Evolutionary conservation across 768 basidiomycete genomes (phyloP).

Genomic region (Suillus spraguei): DNA sequence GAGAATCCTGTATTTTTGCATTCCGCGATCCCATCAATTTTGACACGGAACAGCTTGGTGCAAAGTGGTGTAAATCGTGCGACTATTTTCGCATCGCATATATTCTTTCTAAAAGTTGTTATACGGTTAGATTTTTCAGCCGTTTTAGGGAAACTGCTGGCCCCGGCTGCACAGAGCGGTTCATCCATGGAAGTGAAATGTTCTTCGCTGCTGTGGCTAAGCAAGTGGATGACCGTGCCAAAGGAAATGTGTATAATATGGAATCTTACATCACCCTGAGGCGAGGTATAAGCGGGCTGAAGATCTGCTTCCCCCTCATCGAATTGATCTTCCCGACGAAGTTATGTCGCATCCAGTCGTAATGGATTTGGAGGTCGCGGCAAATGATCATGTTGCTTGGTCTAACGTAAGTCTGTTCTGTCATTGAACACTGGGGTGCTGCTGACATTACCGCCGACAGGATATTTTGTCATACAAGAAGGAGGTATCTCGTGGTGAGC

Average conservation of each 20-base stretch:
- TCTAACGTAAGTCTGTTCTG: slow-evolving; percentile 37
- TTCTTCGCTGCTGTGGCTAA: slow-evolving; percentile 44
- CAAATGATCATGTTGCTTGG: slow-evolving; percentile 55
- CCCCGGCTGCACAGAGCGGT: slow-evolving; percentile 40
- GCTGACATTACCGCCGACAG: slow-evolving; percentile 32
- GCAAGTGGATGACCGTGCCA: slow-evolving; percentile 44
- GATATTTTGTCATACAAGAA: slow-evolving; percentile 75
- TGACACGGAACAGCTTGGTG: slow-evolving; percentile 29
- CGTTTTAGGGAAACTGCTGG: slow-evolving; percentile 40
- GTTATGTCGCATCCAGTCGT: slow-evolving; percentile 53
- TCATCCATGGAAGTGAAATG: slow-evolving; percentile 40
- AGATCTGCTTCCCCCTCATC: slow-evolving; percentile 50
- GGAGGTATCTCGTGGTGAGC: slow-evolving; percentile 71
- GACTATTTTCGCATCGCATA: slow-evolving; percentile 14
- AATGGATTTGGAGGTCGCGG: slow-evolving; percentile 43
- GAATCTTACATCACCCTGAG: slow-evolving; percentile 56
- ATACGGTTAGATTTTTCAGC: slow-evolving; percentile 35
- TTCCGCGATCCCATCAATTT: slow-evolving; percentile 32
- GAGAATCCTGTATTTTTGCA: slow-evolving; percentile 29
- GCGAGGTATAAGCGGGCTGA: slow-evolving; percentile 53
- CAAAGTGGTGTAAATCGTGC: slow-evolving; percentile 35
- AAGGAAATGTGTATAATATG: slow-evolving; percentile 41
- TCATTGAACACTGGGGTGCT: background rate
- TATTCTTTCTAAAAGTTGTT: background rate
- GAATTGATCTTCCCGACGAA: slow-evolving; percentile 60